Conservation (phyloP, 176 grass and related monocot species). For the Leersia perrieri region DNA sequence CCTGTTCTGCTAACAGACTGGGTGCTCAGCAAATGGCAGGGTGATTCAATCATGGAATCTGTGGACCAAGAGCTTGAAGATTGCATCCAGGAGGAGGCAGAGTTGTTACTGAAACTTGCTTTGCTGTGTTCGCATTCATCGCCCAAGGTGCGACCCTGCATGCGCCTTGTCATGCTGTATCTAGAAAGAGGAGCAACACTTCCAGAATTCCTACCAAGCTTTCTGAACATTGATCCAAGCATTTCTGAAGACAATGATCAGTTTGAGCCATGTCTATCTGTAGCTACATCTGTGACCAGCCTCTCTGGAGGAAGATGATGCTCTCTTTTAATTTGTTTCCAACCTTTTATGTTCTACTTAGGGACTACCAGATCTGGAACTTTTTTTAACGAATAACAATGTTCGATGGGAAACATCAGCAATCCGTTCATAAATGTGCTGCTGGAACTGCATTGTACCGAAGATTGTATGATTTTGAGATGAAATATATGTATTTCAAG, state of each 20-base stretch:
- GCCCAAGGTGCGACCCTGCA: no score
- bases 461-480: no score
- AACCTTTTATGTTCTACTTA: no score
- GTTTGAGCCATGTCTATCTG: background rate
- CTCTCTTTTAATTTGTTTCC: background rate
- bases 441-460: no score
- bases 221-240: background rate
- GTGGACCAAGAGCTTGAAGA: background rate
- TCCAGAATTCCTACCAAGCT: background rate
- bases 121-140: no score
- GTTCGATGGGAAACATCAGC: no score
- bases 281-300: background rate
- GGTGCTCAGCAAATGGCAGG: constrained; percentile 32
- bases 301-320: background rate
- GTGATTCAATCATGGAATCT: background rate
- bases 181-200: background rate
- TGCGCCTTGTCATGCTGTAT: no score
- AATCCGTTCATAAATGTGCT: no score
- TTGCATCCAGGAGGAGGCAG: constrained; percentile 5
- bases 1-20: constrained; percentile 1
- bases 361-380: no score
- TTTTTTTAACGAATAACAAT: no score
- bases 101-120: background rate
- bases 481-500: no score
- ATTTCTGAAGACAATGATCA: constrained; percentile 7